Base-by-base conservation (phyloP, 139 green algal species). In the Micractinium conductrix region DNA sequence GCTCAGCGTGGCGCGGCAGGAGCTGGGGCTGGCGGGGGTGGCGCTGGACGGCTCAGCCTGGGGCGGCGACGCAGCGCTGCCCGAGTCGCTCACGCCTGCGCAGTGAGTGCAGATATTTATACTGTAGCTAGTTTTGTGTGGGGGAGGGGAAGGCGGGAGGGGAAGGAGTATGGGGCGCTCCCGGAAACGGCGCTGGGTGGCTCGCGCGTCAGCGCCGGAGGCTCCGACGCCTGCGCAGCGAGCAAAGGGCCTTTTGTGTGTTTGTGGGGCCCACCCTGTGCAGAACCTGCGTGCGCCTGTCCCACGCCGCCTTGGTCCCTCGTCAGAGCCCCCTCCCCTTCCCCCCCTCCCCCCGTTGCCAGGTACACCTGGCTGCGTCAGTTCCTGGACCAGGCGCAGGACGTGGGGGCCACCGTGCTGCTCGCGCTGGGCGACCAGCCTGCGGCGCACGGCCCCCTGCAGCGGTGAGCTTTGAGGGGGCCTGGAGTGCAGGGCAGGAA, bases 291-390 rank as follows among this genome's bases (percentile, higher is more conserved):
- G 19, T 62, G 8, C 53, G 8, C 53, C 10, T 16, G 6, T 24
- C 10, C 53, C 62, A 38, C 50, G 28, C 43, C 28, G 21, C 68
- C 24, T 48, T 42, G 33, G 28, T 80, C 48, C 38, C 50, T 79
- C 21, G 0, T 53, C 58, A n/a, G 17, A 44, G 26, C 8, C 53
- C 74, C 37, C 37, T 38, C 28, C 35, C 9, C 75, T 26, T 38
- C 37, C 55, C 55, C n/a, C 35, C n/a, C 28, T 35, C 0, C 55
- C n/a, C 8, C 24, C 42, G 14, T 60, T 50, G 44, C 9, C 58
- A 74, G 78, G 40, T 87, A 87, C 80, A 35, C n/a, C 17, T 85
- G 72, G 28, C 37, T 85, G 78, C 53, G 69, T 14, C 63, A 80
- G 33, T 87, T 83, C 73, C 55, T 78, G 28, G 45, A 33, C 17